Evolutionary conservation across 2,329 filamentous ascomycete genomes (phyloP).

Genomic region (Aureobasidium sp.): DNA sequence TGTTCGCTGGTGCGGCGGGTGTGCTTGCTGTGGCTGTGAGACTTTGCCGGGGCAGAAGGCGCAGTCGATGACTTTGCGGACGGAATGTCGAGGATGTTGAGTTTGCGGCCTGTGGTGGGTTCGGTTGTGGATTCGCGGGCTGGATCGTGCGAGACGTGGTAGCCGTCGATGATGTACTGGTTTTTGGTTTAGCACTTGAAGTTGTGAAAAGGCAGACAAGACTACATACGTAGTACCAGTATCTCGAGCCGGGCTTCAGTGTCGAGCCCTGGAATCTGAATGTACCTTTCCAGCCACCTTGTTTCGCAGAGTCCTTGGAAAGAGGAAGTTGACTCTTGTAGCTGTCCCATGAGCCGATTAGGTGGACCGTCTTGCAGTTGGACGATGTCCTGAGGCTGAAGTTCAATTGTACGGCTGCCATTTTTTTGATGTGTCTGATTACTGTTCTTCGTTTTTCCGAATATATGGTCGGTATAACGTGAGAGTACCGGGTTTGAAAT

Average conservation of each 20-base stretch:
- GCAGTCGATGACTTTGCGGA: constrained; percentile 37
- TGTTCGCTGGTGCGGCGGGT: constrained; percentile 51
- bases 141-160: constrained; percentile 95
- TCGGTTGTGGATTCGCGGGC: constrained; percentile 82
- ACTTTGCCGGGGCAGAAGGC: constrained; percentile 31
- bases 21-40: constrained; percentile 39
- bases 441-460: constrained; percentile 17
- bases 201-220: background rate
- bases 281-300: constrained; percentile 88
- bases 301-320: constrained; percentile 77
- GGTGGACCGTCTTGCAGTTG: constrained; percentile 94
- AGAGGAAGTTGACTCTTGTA: constrained; percentile 92
- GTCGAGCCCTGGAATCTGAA: constrained; percentile 90
- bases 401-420: constrained; percentile 88
- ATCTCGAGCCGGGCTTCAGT: constrained; percentile 80
- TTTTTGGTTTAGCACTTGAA: constrained; percentile 17
- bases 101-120: constrained; percentile 90
- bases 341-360: constrained; percentile 97
- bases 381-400: constrained; percentile 94
- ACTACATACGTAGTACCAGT: constrained; percentile 84
- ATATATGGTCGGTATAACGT: background rate
- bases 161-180: constrained; percentile 94
- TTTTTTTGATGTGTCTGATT: constrained; percentile 33
- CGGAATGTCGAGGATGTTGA: constrained; percentile 95
- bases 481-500: constrained; percentile 23